phyloP scores from a whole-genome alignment of 306 rosid genomes.

The Ochetophila trinervis region DNA sequence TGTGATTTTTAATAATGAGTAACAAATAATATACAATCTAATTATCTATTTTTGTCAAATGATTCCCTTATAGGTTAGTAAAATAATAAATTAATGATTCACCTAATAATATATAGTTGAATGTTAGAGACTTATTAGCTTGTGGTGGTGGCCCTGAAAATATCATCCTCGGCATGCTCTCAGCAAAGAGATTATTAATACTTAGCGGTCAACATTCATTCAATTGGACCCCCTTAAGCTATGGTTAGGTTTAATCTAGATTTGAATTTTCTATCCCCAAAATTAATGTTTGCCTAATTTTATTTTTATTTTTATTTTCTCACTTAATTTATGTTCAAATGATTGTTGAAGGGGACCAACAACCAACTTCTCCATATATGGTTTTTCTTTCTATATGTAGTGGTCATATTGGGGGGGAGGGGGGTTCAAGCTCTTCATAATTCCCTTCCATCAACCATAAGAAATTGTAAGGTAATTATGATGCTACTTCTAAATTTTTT shows the following conservation, averaged over 20 bases:
- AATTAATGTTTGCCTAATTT: not conserved
- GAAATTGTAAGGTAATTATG: constrained; percentile 1
- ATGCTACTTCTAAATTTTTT: not conserved
- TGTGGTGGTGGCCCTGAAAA: too few relatives aligned
- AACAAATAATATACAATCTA: too few relatives aligned
- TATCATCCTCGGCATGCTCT: not conserved
- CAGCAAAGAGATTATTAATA: constrained; percentile 2
- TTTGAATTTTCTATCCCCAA: not conserved
- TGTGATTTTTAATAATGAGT: not conserved
- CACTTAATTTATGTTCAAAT: not conserved
- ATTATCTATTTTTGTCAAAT: constrained; percentile 5
- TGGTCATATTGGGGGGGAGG: not conserved
- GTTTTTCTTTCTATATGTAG: not conserved
- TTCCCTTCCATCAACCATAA: not conserved
- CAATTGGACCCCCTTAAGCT: not conserved
- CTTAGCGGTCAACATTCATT: not conserved
- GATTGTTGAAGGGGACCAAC: constrained; percentile 17
- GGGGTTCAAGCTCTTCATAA: not conserved
- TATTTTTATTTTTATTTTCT: not conserved
- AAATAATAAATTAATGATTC: not conserved
- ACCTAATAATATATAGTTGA: not conserved
- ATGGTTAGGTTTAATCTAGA: not conserved
- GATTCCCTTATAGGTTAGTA: not conserved
- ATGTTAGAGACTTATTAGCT: not conserved
- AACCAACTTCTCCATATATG: constrained; percentile 12